Evolutionary conservation across 1,284 basidiomycete species (phyloP), one percentile per base, ranked within the genome.

Genomic region (Sanghuangporus sanghuang): DNA sequence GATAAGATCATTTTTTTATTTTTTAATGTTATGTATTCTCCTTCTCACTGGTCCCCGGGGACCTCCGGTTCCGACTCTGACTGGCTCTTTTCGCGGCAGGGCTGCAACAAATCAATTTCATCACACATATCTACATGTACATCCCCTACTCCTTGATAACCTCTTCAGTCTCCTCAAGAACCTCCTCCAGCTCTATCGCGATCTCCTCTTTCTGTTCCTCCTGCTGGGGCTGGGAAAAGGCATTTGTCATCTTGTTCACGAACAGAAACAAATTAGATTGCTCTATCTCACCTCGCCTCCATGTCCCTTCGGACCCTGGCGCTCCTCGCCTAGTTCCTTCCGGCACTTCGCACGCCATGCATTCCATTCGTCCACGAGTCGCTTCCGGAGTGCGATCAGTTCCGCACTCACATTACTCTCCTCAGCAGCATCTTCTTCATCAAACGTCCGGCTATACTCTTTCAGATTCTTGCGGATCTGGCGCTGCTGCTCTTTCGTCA

Each of bases 361-460:
- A 78, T 99, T 96, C 97, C 97, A 99, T 78, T 99, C 96, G 71
- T 97, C 93, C 69, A 99, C 89, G 63, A 97, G 85, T 65, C 96
- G 85, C 77, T 93, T 92, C 71, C 97, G 87, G 68, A 90, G 87
- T 42, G 95, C 95, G 69, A 96, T 86, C 64, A 98, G 85, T 77
- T 98, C 96, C 6, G 95, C 93, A 67, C 91, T 95, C 69, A 96
- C 91, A 72, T 92, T 93, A 77, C 89, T 94, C 78, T 96, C 95
- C 76, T 98, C 95, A 39, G 93, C 89, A 52, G 94, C 92, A 74
- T 99, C 97, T 72, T 96, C 95, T 78, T 99, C 96, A 66, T 99
- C 97, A 76, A 99, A 99, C 53, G 82, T 78, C 36, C 93, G 87
- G 71, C 93, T 93, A 81, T 89, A 96, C 74, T 99, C 96, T 69